Conservation (phyloP, 331 rosid genomes). For the Cucumis variabilis region DNA sequence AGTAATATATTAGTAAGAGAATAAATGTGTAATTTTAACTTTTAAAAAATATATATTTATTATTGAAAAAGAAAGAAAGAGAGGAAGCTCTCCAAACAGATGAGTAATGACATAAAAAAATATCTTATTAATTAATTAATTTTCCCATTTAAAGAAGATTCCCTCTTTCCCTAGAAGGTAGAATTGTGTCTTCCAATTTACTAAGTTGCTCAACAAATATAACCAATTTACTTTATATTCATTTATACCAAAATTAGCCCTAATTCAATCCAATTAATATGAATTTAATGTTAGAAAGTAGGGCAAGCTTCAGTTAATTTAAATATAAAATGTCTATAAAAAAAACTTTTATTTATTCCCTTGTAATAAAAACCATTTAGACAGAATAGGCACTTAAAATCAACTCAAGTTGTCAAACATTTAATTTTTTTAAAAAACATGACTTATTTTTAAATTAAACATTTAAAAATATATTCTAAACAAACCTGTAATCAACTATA, state of each 20-base stretch:
- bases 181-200: neutral
- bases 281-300: neutral
- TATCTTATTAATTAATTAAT: neutral
- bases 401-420: too few relatives aligned
- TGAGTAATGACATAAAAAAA: neutral
- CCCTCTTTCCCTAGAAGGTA: neutral
- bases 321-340: too few relatives aligned
- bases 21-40: neutral
- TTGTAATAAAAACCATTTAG: too few relatives aligned
- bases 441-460: too few relatives aligned
- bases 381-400: too few relatives aligned
- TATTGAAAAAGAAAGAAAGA: neutral
- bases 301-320: too few relatives aligned
- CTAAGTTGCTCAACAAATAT: neutral
- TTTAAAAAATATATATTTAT: neutral
- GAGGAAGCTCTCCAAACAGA: neutral
- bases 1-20: too few relatives aligned
- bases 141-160: conserved; percentile 4
- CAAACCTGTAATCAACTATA: too few relatives aligned
- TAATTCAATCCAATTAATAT: conserved; percentile 7
- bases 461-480: too few relatives aligned
- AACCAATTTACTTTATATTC: neutral
- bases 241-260: conserved; percentile 1
- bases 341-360: too few relatives aligned
- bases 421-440: too few relatives aligned